Evolutionary conservation across 768 basidiomycete species (phyloP).

Genomic region (Amanita fuliginea): DNA sequence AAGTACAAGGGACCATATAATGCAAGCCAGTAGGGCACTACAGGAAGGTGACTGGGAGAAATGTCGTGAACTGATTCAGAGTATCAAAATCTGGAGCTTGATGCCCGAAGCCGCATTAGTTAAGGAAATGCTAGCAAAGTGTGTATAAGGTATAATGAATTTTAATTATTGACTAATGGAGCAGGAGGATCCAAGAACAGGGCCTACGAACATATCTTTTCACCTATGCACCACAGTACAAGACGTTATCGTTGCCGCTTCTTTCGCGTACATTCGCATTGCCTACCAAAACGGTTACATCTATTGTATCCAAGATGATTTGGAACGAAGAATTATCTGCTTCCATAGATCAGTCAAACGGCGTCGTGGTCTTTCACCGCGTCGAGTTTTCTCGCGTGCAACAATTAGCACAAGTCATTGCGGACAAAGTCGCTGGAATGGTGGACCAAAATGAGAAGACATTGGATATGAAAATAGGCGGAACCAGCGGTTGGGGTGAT

Average conservation of each 20-base stretch:
- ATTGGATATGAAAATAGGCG: constrained; percentile 76
- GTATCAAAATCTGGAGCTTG: constrained; percentile 96
- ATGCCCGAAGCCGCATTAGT: constrained; percentile 84
- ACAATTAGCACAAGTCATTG: constrained; percentile 79
- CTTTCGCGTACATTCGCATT: constrained; percentile 85
- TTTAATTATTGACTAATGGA: neutral
- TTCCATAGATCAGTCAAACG: constrained; percentile 84
- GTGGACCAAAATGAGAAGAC: constrained; percentile 91
- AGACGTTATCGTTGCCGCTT: constrained; percentile 77
- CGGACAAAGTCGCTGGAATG: constrained; percentile 78
- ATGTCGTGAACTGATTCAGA: constrained; percentile 85
- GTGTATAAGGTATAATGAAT: constrained; percentile 15
- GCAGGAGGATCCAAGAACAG: constrained; percentile 95
- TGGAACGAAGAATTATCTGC: constrained; percentile 94
- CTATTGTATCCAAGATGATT: constrained; percentile 96
- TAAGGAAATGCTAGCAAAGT: constrained; percentile 95
- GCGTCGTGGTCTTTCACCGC: constrained; percentile 89
- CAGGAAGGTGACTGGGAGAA: constrained; percentile 97
- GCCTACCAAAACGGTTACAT: constrained; percentile 70
- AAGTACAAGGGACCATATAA: constrained; percentile 96
- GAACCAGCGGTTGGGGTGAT: constrained; percentile 51
- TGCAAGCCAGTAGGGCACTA: constrained; percentile 96
- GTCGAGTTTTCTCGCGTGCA: constrained; percentile 83
- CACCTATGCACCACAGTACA: constrained; percentile 94
- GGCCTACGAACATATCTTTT: constrained; percentile 94